Conservation (phyloP, 352 stramenopile genomes). For the Thalassiosira oceanica region DNA sequence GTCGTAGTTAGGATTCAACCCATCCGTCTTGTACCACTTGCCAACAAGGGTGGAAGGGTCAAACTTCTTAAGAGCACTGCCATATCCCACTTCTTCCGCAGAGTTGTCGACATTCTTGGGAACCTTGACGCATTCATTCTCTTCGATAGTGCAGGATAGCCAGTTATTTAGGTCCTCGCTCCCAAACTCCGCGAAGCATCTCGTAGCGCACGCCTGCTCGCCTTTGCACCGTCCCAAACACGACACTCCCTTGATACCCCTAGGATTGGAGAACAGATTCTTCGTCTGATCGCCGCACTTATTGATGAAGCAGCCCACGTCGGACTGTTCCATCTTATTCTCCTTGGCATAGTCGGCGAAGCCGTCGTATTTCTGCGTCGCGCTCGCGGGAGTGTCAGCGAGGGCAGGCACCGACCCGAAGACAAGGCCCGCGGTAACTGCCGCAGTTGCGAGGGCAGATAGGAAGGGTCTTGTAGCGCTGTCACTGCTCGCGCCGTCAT, state of each 20-base stretch:
- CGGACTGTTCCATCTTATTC: conserved; percentile 76
- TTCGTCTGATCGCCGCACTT: conserved; percentile 76
- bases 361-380: conserved; percentile 64
- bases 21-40: conserved; percentile 79
- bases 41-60: conserved; percentile 63
- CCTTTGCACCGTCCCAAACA: conserved; percentile 78
- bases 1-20: conserved; percentile 80
- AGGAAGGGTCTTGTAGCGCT: too few species aligned
- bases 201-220: conserved; percentile 75
- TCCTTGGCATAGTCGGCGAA: conserved; percentile 80
- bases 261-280: conserved; percentile 69
- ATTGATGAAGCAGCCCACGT: conserved; percentile 76
- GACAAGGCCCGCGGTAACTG: conserved; percentile 2
- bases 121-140: conserved; percentile 81
- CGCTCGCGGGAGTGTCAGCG: conserved; percentile 17
- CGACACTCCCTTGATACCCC: conserved; percentile 74
- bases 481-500: too few species aligned
- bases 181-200: conserved; percentile 80
- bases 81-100: conserved; percentile 69
- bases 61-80: conserved; percentile 58
- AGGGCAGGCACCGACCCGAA: conserved; percentile 11
- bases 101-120: conserved; percentile 76
- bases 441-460: conserved; percentile 4
- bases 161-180: conserved; percentile 72
- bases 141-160: conserved; percentile 80